phyloP scores from a whole-genome alignment of 1,284 basidiomycete species.

The Cystobasidium pallidum region DNA sequence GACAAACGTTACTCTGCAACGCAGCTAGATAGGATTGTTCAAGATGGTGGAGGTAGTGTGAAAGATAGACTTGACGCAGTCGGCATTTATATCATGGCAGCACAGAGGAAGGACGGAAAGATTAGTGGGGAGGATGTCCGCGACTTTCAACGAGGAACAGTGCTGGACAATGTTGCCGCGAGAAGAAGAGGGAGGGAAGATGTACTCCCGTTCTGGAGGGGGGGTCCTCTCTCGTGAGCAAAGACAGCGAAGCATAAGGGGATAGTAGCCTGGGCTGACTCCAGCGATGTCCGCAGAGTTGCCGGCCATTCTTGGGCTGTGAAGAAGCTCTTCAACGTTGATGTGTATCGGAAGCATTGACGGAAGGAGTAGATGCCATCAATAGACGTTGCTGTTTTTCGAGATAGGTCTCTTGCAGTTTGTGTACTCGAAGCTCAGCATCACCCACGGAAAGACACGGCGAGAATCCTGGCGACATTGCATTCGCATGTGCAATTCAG shows the following conservation, averaged over 20 bases:
- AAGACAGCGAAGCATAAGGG: background rate
- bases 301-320: slow-evolving; percentile 41
- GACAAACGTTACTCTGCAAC: slow-evolving; percentile 1
- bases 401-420: no score
- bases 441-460: no score
- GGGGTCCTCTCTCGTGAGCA: slow-evolving; percentile 38
- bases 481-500: no score
- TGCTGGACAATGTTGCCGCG: slow-evolving; percentile 28
- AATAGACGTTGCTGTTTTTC: no score
- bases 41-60: background rate
- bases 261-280: background rate
- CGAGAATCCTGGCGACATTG: no score
- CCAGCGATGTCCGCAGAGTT: slow-evolving; percentile 4
- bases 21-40: slow-evolving; percentile 11
- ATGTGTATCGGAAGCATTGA: slow-evolving; percentile 38
- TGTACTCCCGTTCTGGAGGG: slow-evolving; percentile 39
- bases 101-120: slow-evolving; percentile 34
- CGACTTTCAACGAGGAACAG: slow-evolving; percentile 31
- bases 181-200: slow-evolving; percentile 31
- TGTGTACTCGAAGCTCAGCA: no score
- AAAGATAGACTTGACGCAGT: slow-evolving; percentile 27
- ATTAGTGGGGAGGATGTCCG: slow-evolving; percentile 34
- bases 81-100: slow-evolving; percentile 34
- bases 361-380: no score
- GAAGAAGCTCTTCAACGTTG: slow-evolving; percentile 29